Evolutionary conservation across 2,329 filamentous ascomycete genomes (phyloP), one percentile per base, ranked within the genome.

Genomic region (Allantophomopsis cytisporea): DNA sequence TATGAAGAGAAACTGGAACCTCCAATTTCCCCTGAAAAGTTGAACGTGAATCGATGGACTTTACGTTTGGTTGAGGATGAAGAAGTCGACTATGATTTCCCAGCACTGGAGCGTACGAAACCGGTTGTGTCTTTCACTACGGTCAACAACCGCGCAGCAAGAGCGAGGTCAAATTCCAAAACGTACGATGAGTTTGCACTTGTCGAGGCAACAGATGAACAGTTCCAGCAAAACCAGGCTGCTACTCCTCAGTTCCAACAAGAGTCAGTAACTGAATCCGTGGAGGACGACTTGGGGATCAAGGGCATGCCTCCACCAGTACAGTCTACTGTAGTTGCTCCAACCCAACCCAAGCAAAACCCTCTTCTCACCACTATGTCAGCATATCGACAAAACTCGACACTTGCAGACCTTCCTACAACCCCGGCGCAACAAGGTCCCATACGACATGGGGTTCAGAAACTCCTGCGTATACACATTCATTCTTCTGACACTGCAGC

Each of bases 1-100:
- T 74, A 76, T 36, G 80, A 88, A 50, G 83, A 88, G 54, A 82
- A 82, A 48, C 64, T 76, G 20, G 73, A 86, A 46, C 84, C 84
- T 3, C 55, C 69, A 1, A 63, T 91, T 8, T 63, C 75, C 0
- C 55, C 63, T 2, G 72, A 78, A 38, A 83, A 85, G 52, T 65
- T 76, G 39, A 85, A 84, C 49, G 79, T 88, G 49, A 89, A 89
- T 52, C 77, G 77, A 64, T 91, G 83, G 81, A 84, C 78, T 17
- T 61, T 93, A 41, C 73, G 83, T 32, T 87, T 93, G 76, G 83
- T 88, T 2, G 78, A 91, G 53, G 83, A 84, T 41, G 85, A 82
- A 37, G 84, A 91, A 52, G 78, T 89, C 1, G 84, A 93, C 48
- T 82, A 86, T 47, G 85, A 91, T 52, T 91, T 91, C 47, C 83